A percentile compares a stretch with the other conserved stretches of the same genome.
These are phyloP conservation scores for Umbelopsis sp. DNA, from an alignment of 371 early-diverging fungal genomes.

Conservation along the genomic window DNA sequence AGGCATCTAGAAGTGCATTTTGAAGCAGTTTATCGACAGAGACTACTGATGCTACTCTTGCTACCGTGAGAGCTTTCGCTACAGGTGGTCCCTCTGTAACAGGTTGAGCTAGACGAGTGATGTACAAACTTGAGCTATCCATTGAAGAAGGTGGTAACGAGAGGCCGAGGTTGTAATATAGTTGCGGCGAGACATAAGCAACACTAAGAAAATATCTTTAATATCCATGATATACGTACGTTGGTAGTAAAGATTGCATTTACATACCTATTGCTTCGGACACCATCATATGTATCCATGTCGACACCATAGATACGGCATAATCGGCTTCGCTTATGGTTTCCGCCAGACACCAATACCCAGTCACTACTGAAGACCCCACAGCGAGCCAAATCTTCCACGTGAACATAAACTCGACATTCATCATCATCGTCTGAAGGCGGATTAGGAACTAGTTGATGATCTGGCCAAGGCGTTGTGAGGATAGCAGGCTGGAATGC, in stretches of 20 bases:
- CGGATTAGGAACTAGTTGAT: conserved; percentile 57
- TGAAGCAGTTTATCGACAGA: conserved; percentile 75
- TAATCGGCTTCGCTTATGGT: conserved; percentile 50
- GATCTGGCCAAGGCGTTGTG: conserved; percentile 48
- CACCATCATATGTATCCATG: conserved; percentile 19
- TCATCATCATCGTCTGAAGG: conserved; percentile 58
- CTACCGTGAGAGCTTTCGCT: conserved; percentile 71
- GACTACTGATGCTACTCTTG: conserved; percentile 76
- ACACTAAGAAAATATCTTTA: conserved; percentile 17
- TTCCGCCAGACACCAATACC: conserved; percentile 47
- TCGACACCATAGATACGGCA: conserved; percentile 52
- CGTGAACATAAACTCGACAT: conserved; percentile 56
- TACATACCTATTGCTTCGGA: conserved; percentile 23
- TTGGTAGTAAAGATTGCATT: conserved; percentile 10
- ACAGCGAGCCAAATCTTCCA: conserved; percentile 62
- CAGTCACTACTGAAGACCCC: conserved; percentile 81
- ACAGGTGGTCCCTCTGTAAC: conserved; percentile 55
- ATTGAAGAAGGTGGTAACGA: conserved; percentile 40
- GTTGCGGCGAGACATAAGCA: conserved; percentile 58
- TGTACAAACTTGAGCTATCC: conserved; percentile 26
- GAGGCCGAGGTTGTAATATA: conserved; percentile 64
- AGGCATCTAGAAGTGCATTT: conserved; percentile 59
- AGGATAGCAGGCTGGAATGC: conserved; percentile 44
- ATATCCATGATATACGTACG: conserved; percentile 15
- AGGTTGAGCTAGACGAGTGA: conserved; percentile 38